Evolutionary conservation across 257 asterid genomes (phyloP), one percentile per base, ranked within the genome.

Genomic region (Rhazya stricta): DNA sequence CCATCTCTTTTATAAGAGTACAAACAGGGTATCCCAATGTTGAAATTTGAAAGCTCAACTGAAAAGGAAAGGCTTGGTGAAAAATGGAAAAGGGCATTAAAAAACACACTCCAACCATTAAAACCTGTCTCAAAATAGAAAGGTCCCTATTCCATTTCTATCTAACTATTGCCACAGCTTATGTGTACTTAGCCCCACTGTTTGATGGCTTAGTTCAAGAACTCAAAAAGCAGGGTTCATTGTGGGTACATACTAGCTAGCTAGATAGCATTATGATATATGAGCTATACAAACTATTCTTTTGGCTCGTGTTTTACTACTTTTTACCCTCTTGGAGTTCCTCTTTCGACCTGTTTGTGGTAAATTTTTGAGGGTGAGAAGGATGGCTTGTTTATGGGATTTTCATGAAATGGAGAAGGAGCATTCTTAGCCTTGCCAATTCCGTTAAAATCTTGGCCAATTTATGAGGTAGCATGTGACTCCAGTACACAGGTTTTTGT

Each of bases 41-140:
- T 81, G 83, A 78, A 83, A 79, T 78, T 60, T 84, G 86, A 80
- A 80, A 82, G 82, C 84, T 58, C 86, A 78, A 79, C 67, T 78
- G 80, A 83, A 81, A 85, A 76, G 79, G 84, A 79, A 68, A 69
- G 86, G 83, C 46, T 80, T 72, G 82, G 80, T 77, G 48, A 70
- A 3, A 85, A 81, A 66, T 81, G 83, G 87, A 53, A 84, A 87
- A 67, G 76, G 74, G 79, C 83, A 81, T 82, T 83, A 75, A 83
- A 80, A 79, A 71, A 60, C 70, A 71, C 42, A 62, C 76, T 77
- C 75, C 79, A 81, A 74, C 88, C 80, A 81, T 81, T 72, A 71
- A 34, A 72, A 67, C 77, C 58, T 83, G 85, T 81, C 97, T 73
- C 68, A 62, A 66, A 43, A 69, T 3, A 74, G 88, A 81, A 84